Evolutionary conservation across 2,329 filamentous ascomycete species (phyloP).

Genomic region (Xylariomycetidae sp.): DNA sequence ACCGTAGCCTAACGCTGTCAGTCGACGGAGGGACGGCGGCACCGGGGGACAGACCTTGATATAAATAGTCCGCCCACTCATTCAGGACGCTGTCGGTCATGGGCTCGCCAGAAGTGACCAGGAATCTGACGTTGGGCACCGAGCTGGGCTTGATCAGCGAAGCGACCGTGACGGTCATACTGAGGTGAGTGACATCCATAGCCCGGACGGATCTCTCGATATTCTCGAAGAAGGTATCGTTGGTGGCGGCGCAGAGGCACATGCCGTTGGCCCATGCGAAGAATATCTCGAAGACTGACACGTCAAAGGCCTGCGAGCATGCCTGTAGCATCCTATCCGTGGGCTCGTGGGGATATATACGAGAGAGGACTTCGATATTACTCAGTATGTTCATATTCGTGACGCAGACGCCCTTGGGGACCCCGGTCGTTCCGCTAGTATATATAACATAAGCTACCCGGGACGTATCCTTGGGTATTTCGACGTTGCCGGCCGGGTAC

Average conservation of each 20-base stretch:
- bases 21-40: not conserved
- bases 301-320: conserved; percentile 80
- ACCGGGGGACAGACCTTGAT: conserved; percentile 50
- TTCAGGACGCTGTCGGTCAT: conserved; percentile 68
- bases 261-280: conserved; percentile 77
- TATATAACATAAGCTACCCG: conserved; percentile 73
- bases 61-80: conserved; percentile 66
- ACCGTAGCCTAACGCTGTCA: conserved; percentile 56
- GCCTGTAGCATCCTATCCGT: conserved; percentile 68
- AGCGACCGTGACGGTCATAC: conserved; percentile 81
- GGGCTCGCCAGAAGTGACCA: conserved; percentile 78
- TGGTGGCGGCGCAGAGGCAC: conserved; percentile 69
- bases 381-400: conserved; percentile 72
- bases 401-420: conserved; percentile 74
- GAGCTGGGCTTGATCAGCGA: conserved; percentile 64
- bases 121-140: conserved; percentile 66
- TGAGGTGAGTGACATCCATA: conserved; percentile 71
- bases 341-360: conserved; percentile 56
- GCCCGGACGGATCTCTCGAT: conserved; percentile 62
- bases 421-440: conserved; percentile 78
- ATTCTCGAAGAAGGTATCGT: conserved; percentile 70
- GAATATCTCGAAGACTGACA: conserved; percentile 88
- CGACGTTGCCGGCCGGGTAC: conserved; percentile 33
- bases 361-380: conserved; percentile 64
- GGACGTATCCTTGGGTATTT: conserved; percentile 34